Evolutionary conservation across 2,329 filamentous ascomycete genomes (phyloP).

Genomic region (Pyricularia sp.): DNA sequence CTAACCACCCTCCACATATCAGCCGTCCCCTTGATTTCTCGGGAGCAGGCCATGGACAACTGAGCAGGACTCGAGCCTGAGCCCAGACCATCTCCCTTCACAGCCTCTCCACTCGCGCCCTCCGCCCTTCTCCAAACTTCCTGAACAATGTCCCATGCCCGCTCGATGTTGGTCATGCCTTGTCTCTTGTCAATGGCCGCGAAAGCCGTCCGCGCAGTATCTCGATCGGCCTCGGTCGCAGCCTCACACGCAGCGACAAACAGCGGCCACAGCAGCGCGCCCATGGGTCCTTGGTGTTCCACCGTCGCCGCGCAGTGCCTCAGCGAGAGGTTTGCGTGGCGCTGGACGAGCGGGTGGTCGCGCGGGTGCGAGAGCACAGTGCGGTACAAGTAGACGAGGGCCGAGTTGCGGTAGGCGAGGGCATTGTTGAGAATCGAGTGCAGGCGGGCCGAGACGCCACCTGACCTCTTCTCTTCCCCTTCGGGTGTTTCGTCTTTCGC

Average conservation of each 20-base stretch:
- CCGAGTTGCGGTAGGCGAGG: conserved; percentile 46
- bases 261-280: conserved; percentile 50
- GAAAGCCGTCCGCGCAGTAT: conserved; percentile 38
- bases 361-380: conserved; percentile 36
- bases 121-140: conserved; percentile 48
- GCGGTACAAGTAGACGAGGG: conserved; percentile 44
- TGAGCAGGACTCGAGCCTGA: background rate
- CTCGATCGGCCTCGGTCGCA: conserved; percentile 31
- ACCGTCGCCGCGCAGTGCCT: conserved; percentile 42
- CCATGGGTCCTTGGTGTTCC: conserved; percentile 44
- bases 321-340: conserved; percentile 35
- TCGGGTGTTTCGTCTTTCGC: conserved; percentile 5
- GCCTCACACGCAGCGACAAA: conserved; percentile 53
- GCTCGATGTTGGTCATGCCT: conserved; percentile 52
- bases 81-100: conserved; percentile 9
- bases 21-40: conserved; percentile 5
- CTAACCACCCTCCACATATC: conserved; percentile 46
- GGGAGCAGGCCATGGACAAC: background rate
- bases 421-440: conserved; percentile 45
- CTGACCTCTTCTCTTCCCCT: conserved; percentile 7
- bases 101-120: conserved; percentile 10
- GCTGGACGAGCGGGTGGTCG: conserved; percentile 36
- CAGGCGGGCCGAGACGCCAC: conserved; percentile 22
- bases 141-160: conserved; percentile 46
- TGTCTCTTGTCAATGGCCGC: conserved; percentile 40